These are phyloP conservation scores for Blastobotrys malaysiensis DNA, from an alignment of 1,139 yeast genomes.

Conservation along the genomic window DNA sequence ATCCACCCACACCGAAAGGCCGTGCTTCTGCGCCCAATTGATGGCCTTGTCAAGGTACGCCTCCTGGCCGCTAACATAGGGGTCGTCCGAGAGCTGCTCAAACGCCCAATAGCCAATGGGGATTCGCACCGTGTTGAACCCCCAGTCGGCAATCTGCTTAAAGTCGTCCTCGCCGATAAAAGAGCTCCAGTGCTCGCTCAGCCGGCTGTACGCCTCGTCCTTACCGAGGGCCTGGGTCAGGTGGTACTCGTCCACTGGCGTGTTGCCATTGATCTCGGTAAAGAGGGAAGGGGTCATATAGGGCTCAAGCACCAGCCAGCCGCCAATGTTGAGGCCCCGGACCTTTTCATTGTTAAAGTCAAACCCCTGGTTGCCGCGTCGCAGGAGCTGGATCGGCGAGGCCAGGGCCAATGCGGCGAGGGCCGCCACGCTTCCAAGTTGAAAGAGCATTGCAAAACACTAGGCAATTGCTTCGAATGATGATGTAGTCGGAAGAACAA, in stretches of 20 bases:
- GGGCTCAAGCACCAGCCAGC: slow-evolving; percentile 84
- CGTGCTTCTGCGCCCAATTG: slow-evolving; percentile 61
- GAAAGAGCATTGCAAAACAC: neutral
- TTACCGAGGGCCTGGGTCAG: slow-evolving; percentile 59
- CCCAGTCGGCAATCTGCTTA: slow-evolving; percentile 51
- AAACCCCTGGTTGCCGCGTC: slow-evolving; percentile 20
- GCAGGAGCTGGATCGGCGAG: slow-evolving; percentile 6
- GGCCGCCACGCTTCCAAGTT: neutral
- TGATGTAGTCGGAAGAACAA: no score
- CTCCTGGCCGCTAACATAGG: slow-evolving; percentile 84
- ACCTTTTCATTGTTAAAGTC: slow-evolving; percentile 51
- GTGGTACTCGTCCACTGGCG: slow-evolving; percentile 84
- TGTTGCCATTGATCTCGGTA: slow-evolving; percentile 39
- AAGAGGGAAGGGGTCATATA: slow-evolving; percentile 82
- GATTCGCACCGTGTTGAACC: slow-evolving; percentile 80
- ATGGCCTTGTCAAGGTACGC: slow-evolving; percentile 68
- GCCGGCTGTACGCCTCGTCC: slow-evolving; percentile 46
- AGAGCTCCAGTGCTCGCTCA: slow-evolving; percentile 69
- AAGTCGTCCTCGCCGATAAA: slow-evolving; percentile 79
- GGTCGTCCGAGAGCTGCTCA: slow-evolving; percentile 56
- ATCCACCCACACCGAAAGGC: slow-evolving; percentile 81
- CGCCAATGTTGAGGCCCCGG: slow-evolving; percentile 82
- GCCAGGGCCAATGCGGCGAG: neutral
- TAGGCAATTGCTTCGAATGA: neutral
- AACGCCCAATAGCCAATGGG: slow-evolving; percentile 99